Base-by-base conservation (phyloP, 192 early-diverging fungal species). In the Podila clonocystis region DNA sequence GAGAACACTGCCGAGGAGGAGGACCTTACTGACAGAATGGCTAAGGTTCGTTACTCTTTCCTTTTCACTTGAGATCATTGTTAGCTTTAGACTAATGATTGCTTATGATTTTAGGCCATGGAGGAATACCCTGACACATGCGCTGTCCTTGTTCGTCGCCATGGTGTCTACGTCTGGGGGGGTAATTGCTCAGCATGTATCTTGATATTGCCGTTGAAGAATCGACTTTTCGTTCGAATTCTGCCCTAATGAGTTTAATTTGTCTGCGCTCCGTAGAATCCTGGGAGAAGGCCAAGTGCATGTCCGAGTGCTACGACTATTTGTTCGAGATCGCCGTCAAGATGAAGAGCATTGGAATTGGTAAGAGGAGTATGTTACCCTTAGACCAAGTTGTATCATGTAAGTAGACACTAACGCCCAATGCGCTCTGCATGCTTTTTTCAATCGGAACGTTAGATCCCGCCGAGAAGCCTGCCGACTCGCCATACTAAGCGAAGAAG, bases 271-370 rank as follows among this genome's bases (percentile, higher is more conserved):
- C 8, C 15, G 19, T 73, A 90, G 92, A 95, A 88, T 88, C 87
- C 19, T 98, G 97, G 97, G 92, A 97, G 85, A 96, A 97, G 86
- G 96, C 97, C 60, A 99, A 99, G 83, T 92, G 92, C 48, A 99
- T 99, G 97, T 84, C 92, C 9, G 97, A 99, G 84, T 99, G 97
- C 87, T 99, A 97, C 78, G 97, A 99, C 74, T 99, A 99, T 83
- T 84, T 99, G 65, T 99, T 99, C 83, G 96, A 99, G 77, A 95
- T 99, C 65, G 95, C 94, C 13, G 93, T 97, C 57, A 95, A 94
- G 67, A 98, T 98, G 97, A 94, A 90, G 84, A 84, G 85, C 67
- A 84, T 91, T 66, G 96, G 96, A 9, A 71, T 99, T 36, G 95
- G 97, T 86, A 83, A 50, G 84, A 31, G 20, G 9, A 20, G 26